Evolutionary conservation across 2,329 filamentous ascomycete species (phyloP).

Genomic region (Aspergillus glaucus): DNA sequence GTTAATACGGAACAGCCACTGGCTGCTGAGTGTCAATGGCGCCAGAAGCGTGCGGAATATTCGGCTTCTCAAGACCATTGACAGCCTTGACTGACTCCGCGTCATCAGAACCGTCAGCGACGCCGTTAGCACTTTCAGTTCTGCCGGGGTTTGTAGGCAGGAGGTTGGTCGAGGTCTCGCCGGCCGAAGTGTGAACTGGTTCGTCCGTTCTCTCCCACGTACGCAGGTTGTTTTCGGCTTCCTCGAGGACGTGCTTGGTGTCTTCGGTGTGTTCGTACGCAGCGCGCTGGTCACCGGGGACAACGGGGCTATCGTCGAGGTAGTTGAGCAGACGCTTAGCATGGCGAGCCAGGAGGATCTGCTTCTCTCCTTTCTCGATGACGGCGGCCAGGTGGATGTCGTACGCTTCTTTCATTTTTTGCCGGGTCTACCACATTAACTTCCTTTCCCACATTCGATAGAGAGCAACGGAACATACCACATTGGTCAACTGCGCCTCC

Average conservation of each 20-base stretch:
- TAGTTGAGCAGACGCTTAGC: constrained; percentile 77
- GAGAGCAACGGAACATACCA: constrained; percentile 53
- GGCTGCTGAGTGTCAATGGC: constrained; percentile 7
- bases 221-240: constrained; percentile 82
- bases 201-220: constrained; percentile 60
- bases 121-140: constrained; percentile 1
- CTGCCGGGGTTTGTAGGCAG: constrained; percentile 21
- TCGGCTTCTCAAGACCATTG: neutral
- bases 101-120: neutral
- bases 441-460: neutral
- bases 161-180: constrained; percentile 39
- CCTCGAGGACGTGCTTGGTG: constrained; percentile 80
- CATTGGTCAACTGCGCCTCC: constrained; percentile 91
- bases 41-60: neutral
- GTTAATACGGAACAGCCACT: constrained; percentile 6
- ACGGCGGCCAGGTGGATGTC: constrained; percentile 81
- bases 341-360: constrained; percentile 87
- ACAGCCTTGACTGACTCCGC: neutral
- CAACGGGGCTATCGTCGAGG: constrained; percentile 82
- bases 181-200: constrained; percentile 47
- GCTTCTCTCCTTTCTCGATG: constrained; percentile 95
- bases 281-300: constrained; percentile 73
- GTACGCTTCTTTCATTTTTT: constrained; percentile 94
- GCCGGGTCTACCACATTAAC: constrained; percentile 61
- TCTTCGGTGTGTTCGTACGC: constrained; percentile 60